These are phyloP conservation scores for Laguncularia racemosa DNA, from an alignment of 345 rosid genomes.

Conservation along the genomic window DNA sequence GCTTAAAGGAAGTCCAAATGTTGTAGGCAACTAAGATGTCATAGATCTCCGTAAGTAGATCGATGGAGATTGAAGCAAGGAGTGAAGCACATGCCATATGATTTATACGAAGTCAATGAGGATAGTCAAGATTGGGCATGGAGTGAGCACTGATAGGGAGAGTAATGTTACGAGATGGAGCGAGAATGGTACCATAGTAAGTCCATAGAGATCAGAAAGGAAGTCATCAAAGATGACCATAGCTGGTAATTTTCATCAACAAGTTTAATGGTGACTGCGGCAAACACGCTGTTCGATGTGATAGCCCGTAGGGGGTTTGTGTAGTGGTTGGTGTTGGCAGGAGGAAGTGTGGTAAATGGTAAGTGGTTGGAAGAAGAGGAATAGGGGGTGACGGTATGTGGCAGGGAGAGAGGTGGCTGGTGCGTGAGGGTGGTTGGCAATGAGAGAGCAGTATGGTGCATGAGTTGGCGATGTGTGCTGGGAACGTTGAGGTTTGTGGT, in stretches of 20 bases:
- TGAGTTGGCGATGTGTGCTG: no score
- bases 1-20: neutral
- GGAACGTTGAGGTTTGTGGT: no score
- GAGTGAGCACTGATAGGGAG: neutral
- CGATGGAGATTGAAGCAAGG: neutral
- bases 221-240: neutral
- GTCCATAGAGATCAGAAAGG: neutral
- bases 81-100: neutral
- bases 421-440: no score
- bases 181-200: neutral
- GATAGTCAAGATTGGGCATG: neutral
- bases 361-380: no score
- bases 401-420: no score
- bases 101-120: neutral
- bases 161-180: neutral
- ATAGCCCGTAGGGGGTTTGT: no score
- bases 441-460: no score
- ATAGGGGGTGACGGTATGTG: no score
- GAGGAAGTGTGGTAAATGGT: no score
- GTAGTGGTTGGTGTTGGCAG: no score
- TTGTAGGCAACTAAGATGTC: neutral
- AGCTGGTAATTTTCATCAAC: neutral
- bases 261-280: neutral
- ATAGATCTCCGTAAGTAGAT: neutral
- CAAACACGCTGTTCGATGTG: no score